A percentile compares a stretch with the other conserved stretches of the same genome.
These are phyloP conservation scores for Mortierella polycephala DNA, from an alignment of 371 early-diverging fungal species.

Conservation along the genomic window DNA sequence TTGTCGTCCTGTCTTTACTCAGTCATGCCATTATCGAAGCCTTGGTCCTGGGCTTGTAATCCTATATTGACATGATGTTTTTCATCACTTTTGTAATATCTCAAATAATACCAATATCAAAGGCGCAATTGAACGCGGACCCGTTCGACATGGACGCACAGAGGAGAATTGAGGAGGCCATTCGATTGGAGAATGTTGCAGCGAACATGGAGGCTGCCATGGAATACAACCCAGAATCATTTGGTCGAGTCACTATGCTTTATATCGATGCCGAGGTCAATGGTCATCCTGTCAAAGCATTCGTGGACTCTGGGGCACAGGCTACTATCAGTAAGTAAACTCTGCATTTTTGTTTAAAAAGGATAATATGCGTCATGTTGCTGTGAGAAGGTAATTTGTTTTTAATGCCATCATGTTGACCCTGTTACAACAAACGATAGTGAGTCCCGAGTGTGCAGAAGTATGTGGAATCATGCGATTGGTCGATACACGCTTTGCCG, in stretches of 20 bases:
- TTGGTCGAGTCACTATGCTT: constrained; percentile 89
- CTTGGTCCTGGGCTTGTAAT: background rate
- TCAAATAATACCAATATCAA: background rate
- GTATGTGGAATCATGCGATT: constrained; percentile 88
- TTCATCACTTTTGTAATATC: too few relatives aligned
- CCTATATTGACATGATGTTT: background rate
- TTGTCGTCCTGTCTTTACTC: background rate
- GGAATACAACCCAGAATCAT: constrained; percentile 96
- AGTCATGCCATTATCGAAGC: background rate
- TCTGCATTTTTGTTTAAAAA: too few relatives aligned
- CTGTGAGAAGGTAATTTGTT: too few relatives aligned
- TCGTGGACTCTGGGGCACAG: constrained; percentile 98
- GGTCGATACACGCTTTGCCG: constrained; percentile 89
- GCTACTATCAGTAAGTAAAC: constrained; percentile 88
- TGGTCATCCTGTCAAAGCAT: constrained; percentile 87
- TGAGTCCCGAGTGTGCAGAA: constrained; percentile 88
- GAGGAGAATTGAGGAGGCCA: constrained; percentile 90
- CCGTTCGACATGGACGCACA: constrained; percentile 94
- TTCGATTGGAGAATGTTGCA: constrained; percentile 86
- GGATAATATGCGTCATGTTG: too few relatives aligned
- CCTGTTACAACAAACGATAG: constrained; percentile 43
- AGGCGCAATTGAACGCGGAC: constrained; percentile 72
- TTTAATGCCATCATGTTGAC: background rate
- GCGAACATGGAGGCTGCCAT: constrained; percentile 91
- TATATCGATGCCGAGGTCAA: constrained; percentile 93